Evolutionary conservation across 1,139 yeast species (phyloP), one percentile per base, ranked within the genome.

Genomic region (Candida freyschussii): DNA sequence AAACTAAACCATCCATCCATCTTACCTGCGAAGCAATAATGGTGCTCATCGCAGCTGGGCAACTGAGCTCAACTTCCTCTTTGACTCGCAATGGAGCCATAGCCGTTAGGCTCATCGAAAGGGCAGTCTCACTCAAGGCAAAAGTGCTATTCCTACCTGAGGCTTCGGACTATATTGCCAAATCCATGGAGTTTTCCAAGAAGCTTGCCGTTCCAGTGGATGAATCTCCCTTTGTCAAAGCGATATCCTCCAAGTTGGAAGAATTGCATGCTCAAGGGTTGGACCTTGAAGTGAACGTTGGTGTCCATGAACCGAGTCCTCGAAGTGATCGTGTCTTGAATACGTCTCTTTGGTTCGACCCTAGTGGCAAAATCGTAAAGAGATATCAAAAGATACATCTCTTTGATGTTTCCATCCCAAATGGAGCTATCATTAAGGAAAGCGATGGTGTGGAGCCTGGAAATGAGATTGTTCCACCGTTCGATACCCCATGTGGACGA

Each of bases 371-470:
- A 14, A 67, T 89, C 16, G 53, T 67, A 4, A 73, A 81, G 26
- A 59, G 78, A 27, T 91, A 91, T 57, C 93, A 83, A 49, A 91
- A 91, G 55, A 54, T 91, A 12, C 98, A 91, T 57, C 60, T 91
- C 15, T 91, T 89, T 56, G 97, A 91, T 52, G 95, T 87, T 10
- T 83, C 82, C 42, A 79, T 89, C 21, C 71, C 75, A 37, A 55
- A 42, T 2, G 69, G 78, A 48, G 91, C 89, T 54, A 76, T 82
- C 15, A 55, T 87, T 94, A 87, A 55, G 20, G 55, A 50, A 33
- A 77, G 87, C 15, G 69, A 72, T 27, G 75, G 93, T 3, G 95
- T 89, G 5, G 89, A 84, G 52, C 85, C 93, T 0, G 98, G 97
- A 0, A 54, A 52, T 5, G 45, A 53, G 13, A 56, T 82, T 2